phyloP scores from a whole-genome alignment of 257 asterid genomes.

The Sherardia arvensis region DNA sequence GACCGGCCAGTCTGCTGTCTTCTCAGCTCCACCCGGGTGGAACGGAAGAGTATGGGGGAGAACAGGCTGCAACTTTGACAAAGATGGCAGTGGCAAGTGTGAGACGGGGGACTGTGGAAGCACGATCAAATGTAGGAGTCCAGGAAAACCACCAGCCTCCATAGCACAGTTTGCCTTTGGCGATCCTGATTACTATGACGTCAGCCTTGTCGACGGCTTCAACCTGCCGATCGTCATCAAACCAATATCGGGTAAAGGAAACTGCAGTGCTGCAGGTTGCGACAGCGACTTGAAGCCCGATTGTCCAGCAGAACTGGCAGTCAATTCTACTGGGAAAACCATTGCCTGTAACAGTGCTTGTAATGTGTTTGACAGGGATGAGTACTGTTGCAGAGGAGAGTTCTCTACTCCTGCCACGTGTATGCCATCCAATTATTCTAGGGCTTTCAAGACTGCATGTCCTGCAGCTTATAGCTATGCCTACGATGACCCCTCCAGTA shows the following conservation, averaged over 20 bases:
- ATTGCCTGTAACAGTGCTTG: slow-evolving; percentile 62
- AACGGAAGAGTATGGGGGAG: slow-evolving; percentile 66
- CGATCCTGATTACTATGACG: slow-evolving; percentile 40
- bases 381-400: slow-evolving; percentile 46
- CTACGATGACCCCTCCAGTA: slow-evolving; percentile 43
- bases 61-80: slow-evolving; percentile 47
- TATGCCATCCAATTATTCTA: slow-evolving; percentile 51
- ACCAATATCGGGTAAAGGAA: slow-evolving; percentile 44
- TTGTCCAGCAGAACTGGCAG: slow-evolving; percentile 46
- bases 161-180: slow-evolving; percentile 58
- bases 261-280: slow-evolving; percentile 51
- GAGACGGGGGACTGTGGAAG: slow-evolving; percentile 52
- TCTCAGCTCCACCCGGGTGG: slow-evolving; percentile 43
- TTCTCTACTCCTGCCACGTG: slow-evolving; percentile 39
- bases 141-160: slow-evolving; percentile 53
- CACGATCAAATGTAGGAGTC: slow-evolving; percentile 27
- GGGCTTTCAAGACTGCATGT: slow-evolving; percentile 43
- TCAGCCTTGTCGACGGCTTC: slow-evolving; percentile 70
- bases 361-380: slow-evolving; percentile 35
- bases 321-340: slow-evolving; percentile 20
- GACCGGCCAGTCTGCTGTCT: slow-evolving; percentile 43
- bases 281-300: slow-evolving; percentile 37
- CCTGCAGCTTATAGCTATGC: slow-evolving; percentile 59
- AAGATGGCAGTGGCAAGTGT: slow-evolving; percentile 38
- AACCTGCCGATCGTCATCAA: slow-evolving; percentile 46